phyloP scores from a whole-genome alignment of 2,329 filamentous ascomycete genomes.

The Dactylellina leptospora region DNA sequence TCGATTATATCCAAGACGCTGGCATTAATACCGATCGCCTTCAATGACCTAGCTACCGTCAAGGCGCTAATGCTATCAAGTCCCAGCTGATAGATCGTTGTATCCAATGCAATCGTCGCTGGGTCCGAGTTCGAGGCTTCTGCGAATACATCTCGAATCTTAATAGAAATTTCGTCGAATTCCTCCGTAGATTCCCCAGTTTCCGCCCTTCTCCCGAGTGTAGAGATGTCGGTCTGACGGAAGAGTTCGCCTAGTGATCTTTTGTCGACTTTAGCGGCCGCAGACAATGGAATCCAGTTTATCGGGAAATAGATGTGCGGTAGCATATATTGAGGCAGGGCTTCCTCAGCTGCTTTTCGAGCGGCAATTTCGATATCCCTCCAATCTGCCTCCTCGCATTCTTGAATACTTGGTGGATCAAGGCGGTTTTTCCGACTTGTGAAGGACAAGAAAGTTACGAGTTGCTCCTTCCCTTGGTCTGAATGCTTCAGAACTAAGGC shows the following conservation, averaged over 20 bases:
- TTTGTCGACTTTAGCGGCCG: conserved; percentile 78
- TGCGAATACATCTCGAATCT: conserved; percentile 68
- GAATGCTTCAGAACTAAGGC: conserved; percentile 68
- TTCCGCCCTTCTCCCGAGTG: conserved; percentile 67
- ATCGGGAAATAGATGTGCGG: conserved; percentile 78
- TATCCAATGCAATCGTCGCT: conserved; percentile 67
- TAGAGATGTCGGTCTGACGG: conserved; percentile 62
- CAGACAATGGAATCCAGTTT: conserved; percentile 73
- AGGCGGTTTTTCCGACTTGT: conserved; percentile 47
- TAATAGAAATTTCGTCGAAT: conserved; percentile 66
- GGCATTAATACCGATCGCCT: conserved; percentile 68
- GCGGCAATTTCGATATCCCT: conserved; percentile 62
- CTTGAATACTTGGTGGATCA: conserved; percentile 58
- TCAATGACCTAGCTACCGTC: conserved; percentile 76
- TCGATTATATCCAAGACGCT: conserved; percentile 79
- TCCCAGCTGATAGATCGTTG: conserved; percentile 85
- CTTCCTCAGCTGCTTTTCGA: conserved; percentile 66
- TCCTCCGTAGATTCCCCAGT: conserved; percentile 57
- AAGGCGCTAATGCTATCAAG: conserved; percentile 88
- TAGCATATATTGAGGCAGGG: conserved; percentile 79
- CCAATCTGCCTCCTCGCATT: conserved; percentile 58
- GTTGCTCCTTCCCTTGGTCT: conserved; percentile 63
- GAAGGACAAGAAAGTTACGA: conserved; percentile 75
- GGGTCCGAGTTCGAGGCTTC: conserved; percentile 67
- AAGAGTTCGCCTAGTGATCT: conserved; percentile 62